Base-by-base conservation (phyloP, 495 filamentous ascomycete species). In the Durotheca rogersii region DNA sequence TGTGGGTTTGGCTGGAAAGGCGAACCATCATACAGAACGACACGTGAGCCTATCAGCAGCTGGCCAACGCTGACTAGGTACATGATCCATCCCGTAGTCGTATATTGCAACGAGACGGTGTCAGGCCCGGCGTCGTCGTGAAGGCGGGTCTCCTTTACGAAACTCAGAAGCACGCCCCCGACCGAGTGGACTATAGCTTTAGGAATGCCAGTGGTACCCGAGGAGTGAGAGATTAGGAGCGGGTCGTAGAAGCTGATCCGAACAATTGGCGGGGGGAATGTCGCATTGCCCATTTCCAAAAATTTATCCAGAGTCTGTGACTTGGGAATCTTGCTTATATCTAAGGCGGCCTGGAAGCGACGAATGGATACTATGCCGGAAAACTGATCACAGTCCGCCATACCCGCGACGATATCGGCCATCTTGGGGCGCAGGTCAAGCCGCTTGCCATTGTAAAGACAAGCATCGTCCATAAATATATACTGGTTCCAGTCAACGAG, bases 71-170 rank as follows among this genome's bases (percentile, higher is more conserved):
- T 73, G 14, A 76, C 63, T 21, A 88, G 66, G 65, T 91, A 91
- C 87, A 92, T 92, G 60, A 92, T 90, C 88, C 88, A 92, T 4
- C 88, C 87, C 0, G 84, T 88, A 33, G 80, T 83, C 11, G 76
- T 81, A 53, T 78, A 83, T 68, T 87, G 79, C 44, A 78, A 53
- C 9, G 69, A 64, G 12, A 83, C 76, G 23, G 60, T 77, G 7
- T 77, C 65, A 0, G 76, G 54, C 0, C 64, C 66, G 6, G 75
- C 51, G 18, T 80, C 77, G 15, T 78, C 68, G 63, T 90, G 85
- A 21, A 90, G 67, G 3, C 67, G 64, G 4, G 69, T 67, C 60
- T 91, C 86, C 58, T 89, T 89, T 55, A 53, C 67, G 3, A 64
- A 65, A 55, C 75, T 83, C 29, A 88, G 53, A 25, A 85, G 49